Base-by-base conservation (phyloP, 805 yeast species). In the Candida piceae region DNA sequence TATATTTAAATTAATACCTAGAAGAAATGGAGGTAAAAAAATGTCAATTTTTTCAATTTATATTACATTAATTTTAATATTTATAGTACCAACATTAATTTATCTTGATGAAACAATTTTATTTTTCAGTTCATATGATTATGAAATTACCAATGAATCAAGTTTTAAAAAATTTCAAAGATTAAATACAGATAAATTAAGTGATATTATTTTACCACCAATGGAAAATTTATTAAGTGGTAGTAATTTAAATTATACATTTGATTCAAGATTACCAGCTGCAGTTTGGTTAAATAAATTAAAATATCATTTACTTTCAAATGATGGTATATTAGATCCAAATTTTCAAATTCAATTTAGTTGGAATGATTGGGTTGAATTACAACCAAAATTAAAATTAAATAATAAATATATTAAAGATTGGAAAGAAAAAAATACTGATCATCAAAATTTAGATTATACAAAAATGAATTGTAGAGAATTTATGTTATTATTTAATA, bases 161-260 rank as follows among this genome's bases (percentile, higher is more conserved):
- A 16, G 39, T 16, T 36, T 39, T 9, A 38, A 37, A n/a, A 35
- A 39, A 29, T 21, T 42, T 9, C 46, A 42, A 32, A 38, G 39
- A 25, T 22, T 36, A 24, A 36, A 42, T 27, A 42, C 48, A 3
- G 43, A 48, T 13, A 27, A 15, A 18, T 34, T 72, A 44, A 74
- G 80, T 1, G 67, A 70, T 20, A 70, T 85, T 24, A 67, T 74
- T n/a, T 69, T 71, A 39, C 75, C 84, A 3, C 94, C 96, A 1
- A 66, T 70, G 12, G 40, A 40, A 16, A 35, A 29, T 24, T 29
- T 36, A 13, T 30, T 21, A 11, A 13, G 33, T 7, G 38, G 20
- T 10, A 16, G 27, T 5, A 15, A 16, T 16, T 31, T 22, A 13
- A 29, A 25, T 13, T 29, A 29, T 13, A 23, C 40, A 18, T 54